Evolutionary conservation across 345 rosid genomes (phyloP).

Genomic region (Eucalyptus erythrocorys): DNA sequence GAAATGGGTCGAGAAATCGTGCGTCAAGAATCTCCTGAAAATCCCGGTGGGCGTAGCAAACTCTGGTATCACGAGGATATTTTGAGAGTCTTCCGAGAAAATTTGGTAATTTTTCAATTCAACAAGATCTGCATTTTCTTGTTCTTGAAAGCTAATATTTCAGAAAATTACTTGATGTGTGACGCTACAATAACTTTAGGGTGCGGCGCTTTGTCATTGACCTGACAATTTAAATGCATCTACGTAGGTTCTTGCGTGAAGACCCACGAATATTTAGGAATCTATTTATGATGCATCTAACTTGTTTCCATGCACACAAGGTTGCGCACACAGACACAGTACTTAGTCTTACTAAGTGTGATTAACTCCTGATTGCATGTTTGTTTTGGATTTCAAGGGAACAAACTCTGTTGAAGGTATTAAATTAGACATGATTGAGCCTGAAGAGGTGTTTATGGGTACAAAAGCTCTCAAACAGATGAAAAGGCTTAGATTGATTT

Average conservation of each 20-base stretch:
- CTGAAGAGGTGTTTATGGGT: background rate
- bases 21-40: background rate
- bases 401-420: conserved; percentile 6
- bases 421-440: background rate
- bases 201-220: background rate
- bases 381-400: background rate
- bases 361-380: background rate
- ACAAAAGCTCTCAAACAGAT: background rate
- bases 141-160: background rate
- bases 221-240: background rate
- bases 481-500: conserved; percentile 8
- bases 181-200: background rate
- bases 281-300: background rate
- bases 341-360: fast-evolving
- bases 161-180: background rate
- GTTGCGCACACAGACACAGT: background rate
- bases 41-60: conserved; percentile 3
- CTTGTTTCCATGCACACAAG: background rate
- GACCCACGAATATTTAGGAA: background rate
- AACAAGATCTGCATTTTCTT: background rate
- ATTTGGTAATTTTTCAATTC: background rate
- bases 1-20: conserved; percentile 16
- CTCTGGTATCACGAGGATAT: conserved; percentile 7
- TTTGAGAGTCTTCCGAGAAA: background rate
- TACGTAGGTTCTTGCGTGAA: background rate